Evolutionary conservation across 2,329 filamentous ascomycete genomes (phyloP).

Genomic region (Claviceps capensis): DNA sequence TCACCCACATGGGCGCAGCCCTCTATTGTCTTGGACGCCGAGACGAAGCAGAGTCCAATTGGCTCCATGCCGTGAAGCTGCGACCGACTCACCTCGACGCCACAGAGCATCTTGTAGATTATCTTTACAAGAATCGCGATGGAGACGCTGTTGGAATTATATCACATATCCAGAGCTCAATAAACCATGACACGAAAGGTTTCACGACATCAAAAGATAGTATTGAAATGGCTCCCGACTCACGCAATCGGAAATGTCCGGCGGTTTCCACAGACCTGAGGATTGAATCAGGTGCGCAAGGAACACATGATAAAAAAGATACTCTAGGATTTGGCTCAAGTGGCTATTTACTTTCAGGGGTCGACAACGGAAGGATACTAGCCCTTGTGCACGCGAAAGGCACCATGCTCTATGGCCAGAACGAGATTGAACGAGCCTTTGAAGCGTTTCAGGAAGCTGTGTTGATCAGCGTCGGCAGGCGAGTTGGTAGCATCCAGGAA

Average conservation of each 20-base stretch:
- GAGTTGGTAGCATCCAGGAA: slow-evolving; percentile 55
- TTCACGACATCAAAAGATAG: neutral
- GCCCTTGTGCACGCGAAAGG: slow-evolving; percentile 94
- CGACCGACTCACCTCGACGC: slow-evolving; percentile 87
- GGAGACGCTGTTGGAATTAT: slow-evolving; percentile 82
- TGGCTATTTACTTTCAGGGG: slow-evolving; percentile 71
- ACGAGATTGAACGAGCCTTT: slow-evolving; percentile 68
- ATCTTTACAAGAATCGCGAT: slow-evolving; percentile 72
- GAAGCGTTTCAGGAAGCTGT: slow-evolving; percentile 91
- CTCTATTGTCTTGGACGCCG: slow-evolving; percentile 71
- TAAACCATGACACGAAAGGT: slow-evolving; percentile 27
- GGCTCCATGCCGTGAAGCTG: slow-evolving; percentile 70
- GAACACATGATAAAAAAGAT: neutral
- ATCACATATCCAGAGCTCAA: slow-evolving; percentile 62
- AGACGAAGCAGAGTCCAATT: slow-evolving; percentile 73
- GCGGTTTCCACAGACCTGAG: neutral
- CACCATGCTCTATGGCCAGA: slow-evolving; percentile 91
- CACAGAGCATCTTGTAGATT: slow-evolving; percentile 81
- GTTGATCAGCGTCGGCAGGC: slow-evolving; percentile 66
- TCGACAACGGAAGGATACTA: slow-evolving; percentile 83
- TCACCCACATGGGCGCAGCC: slow-evolving; percentile 85
- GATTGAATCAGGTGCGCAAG: neutral
- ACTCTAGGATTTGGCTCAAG: slow-evolving; percentile 19
- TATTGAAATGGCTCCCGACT: neutral
- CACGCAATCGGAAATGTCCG: neutral